phyloP scores from a whole-genome alignment of 2,329 filamentous ascomycete genomes.

The Fusarium kyushuense region DNA sequence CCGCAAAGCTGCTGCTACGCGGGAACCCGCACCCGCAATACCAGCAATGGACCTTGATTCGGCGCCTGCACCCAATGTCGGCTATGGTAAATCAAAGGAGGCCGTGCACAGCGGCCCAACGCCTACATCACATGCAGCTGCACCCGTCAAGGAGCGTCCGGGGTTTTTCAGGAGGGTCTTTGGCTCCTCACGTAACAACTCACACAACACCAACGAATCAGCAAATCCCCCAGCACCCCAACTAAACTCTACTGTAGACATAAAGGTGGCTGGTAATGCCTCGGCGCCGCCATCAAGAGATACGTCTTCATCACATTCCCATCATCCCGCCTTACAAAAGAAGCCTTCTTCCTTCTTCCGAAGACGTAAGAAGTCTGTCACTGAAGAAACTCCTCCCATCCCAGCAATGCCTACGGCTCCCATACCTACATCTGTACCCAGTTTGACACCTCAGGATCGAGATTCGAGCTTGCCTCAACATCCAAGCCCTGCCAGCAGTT shows the following conservation, averaged over 20 bases:
- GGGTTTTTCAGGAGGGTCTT: slow-evolving; percentile 97
- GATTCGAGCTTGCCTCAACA: slow-evolving; percentile 53
- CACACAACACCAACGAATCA: slow-evolving; percentile 42
- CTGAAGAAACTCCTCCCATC: slow-evolving; percentile 75
- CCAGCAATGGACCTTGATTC: slow-evolving; percentile 60
- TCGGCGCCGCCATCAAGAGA: slow-evolving; percentile 65
- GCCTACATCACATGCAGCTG: slow-evolving; percentile 60
- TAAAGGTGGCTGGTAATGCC: slow-evolving; percentile 61
- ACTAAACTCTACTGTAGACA: slow-evolving; percentile 46
- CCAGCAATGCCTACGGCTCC: slow-evolving; percentile 61
- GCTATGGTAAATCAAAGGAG: slow-evolving; percentile 70
- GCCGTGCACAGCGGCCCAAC: slow-evolving; percentile 62
- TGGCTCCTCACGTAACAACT: slow-evolving; percentile 72
- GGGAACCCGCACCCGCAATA: slow-evolving; percentile 49
- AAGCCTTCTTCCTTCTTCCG: slow-evolving; percentile 96
- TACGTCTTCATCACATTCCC: slow-evolving; percentile 57
- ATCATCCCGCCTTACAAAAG: slow-evolving; percentile 76
- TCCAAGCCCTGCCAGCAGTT: slow-evolving; percentile 79
- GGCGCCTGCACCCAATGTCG: slow-evolving; percentile 68
- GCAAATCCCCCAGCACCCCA: slow-evolving; percentile 43
- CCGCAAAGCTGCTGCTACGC: slow-evolving; percentile 47
- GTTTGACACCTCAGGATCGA: slow-evolving; percentile 51
- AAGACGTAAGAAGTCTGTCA: slow-evolving; percentile 88
- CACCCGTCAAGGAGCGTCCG: slow-evolving; percentile 73
- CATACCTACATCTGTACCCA: slow-evolving; percentile 53